phyloP scores from a whole-genome alignment of 495 filamentous ascomycete species.

The Neurospora sublineolata region DNA sequence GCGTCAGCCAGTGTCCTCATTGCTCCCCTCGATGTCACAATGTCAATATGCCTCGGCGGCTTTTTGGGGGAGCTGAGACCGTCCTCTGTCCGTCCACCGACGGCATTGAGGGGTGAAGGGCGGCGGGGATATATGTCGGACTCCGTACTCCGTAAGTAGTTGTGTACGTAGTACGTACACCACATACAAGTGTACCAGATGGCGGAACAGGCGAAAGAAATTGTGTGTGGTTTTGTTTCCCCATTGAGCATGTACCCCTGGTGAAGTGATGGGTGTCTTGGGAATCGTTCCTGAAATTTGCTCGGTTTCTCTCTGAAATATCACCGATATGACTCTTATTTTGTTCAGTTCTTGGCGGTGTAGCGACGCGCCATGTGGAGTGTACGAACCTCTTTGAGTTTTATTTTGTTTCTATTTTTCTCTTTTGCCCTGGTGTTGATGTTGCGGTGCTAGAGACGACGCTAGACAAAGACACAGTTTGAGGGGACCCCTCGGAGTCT shows the following conservation, averaged over 20 bases:
- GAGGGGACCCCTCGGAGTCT: not conserved
- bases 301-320: not conserved
- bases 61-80: not conserved
- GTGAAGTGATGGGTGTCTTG: not conserved
- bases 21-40: not conserved
- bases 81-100: not conserved
- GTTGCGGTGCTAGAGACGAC: not conserved
- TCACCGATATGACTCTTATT: not conserved
- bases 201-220: not conserved
- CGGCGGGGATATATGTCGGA: not conserved
- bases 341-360: not conserved
- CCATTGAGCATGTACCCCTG: not conserved
- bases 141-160: not conserved
- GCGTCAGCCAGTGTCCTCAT: conserved; percentile 6
- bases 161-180: not conserved
- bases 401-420: not conserved
- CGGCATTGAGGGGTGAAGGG: not conserved
- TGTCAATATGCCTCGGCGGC: not conserved
- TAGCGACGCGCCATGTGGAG: not conserved
- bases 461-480: not conserved
- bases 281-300: not conserved
- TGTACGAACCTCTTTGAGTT: not conserved
- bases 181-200: not conserved
- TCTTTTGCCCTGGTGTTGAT: not conserved
- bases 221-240: not conserved